Base-by-base conservation (phyloP, 805 yeast genomes). In the Tetrapisispora phaffii region DNA sequence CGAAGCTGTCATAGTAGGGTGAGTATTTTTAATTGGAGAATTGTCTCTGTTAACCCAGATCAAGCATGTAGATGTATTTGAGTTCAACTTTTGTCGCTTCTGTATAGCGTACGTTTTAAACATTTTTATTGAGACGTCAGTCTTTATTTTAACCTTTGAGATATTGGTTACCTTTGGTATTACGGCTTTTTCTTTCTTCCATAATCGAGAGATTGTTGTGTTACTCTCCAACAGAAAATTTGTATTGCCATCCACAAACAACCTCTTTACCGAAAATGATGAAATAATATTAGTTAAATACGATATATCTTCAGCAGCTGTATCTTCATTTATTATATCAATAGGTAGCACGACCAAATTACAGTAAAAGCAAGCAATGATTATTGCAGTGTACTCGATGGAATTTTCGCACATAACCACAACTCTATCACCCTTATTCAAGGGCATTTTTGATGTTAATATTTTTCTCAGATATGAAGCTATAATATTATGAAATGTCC, bases 351-450 rank as follows among this genome's bases (percentile, higher is more conserved):
- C 58, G 46, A 57, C 54, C 15, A 63, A 50, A 8, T 96, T 96
- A 44, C 88, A 75, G 45, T 82, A 65, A 60, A 90, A 75, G 59
- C 97, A 90, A 0, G 98, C 97, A 62, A 80, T 79, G 1, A 88
- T 70, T 2, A 95, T 86, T 24, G 86, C 77, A 5, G 82, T 77
- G 57, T 77, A 90, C 49, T 93, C 97, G 46, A 89, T 96, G 1
- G 88, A 79, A 39, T 90, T 75, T 0, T 95, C 82, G 59, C 86
- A 88, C 81, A 88, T 81, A 55, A 93, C 67, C 3, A 88, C 72
- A 3, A 87, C 90, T 50, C 73, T 69, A 44, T 83, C 85, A 0
- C 95, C 95, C 2, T 84, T 71, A 44, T 67, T 72, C 38, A 86
- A 59, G 2, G 73, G 68, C 1, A 78, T 74, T 62, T 85, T 89